Conservation (phyloP, 2,329 filamentous ascomycete species). For the Tympanopsis confertula region DNA sequence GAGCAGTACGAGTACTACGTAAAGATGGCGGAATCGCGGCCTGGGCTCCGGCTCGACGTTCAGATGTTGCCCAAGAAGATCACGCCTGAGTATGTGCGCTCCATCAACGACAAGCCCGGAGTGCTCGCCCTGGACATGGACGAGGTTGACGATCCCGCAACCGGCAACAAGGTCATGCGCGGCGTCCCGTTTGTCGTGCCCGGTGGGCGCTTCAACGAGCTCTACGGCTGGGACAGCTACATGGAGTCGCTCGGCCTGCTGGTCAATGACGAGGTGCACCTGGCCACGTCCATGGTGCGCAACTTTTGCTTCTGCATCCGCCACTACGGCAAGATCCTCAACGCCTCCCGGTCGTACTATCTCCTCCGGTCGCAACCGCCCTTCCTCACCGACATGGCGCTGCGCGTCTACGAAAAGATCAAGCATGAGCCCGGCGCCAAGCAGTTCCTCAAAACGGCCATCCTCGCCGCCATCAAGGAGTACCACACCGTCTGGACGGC, state of each 20-base stretch:
- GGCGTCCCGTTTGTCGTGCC: constrained; percentile 95
- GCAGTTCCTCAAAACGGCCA: constrained; percentile 70
- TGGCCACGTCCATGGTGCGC: constrained; percentile 86
- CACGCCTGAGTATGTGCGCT: constrained; percentile 68
- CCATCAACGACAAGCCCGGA: constrained; percentile 78
- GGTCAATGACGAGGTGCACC: constrained; percentile 70
- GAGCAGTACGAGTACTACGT: constrained; percentile 86
- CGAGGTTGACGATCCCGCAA: constrained; percentile 53
- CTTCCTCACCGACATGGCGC: constrained; percentile 92
- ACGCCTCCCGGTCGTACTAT: constrained; percentile 94
- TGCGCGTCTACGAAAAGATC: constrained; percentile 88
- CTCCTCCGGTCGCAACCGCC: constrained; percentile 87
- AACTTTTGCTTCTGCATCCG: constrained; percentile 98
- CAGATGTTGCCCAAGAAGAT: constrained; percentile 66
- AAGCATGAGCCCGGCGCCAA: constrained; percentile 69
- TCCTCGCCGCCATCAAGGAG: constrained; percentile 90
- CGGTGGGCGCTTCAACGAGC: constrained; percentile 91
- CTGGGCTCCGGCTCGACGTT: constrained; percentile 80
- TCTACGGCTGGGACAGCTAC: constrained; percentile 99
- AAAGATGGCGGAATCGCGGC: constrained; percentile 64
- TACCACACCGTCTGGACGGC: constrained; percentile 83
- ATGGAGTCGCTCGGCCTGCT: constrained; percentile 90
- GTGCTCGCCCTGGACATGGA: constrained; percentile 85
- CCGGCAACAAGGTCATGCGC: constrained; percentile 58
- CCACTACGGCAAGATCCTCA: constrained; percentile 96